phyloP scores from a whole-genome alignment of 225 moss, liverwort and hornwort species.

The Bryum argenteum region DNA sequence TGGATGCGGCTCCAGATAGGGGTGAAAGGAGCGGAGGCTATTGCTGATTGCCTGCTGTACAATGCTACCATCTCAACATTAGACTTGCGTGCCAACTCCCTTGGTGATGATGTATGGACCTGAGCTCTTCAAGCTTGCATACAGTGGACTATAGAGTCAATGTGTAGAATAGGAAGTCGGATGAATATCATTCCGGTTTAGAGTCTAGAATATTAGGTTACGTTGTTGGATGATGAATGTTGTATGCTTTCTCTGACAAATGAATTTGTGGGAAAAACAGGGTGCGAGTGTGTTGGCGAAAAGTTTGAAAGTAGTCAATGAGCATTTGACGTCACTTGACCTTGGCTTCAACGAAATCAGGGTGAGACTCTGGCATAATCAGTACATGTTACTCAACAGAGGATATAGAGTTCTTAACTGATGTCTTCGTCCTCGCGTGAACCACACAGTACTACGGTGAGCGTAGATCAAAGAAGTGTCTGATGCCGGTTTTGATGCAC shows the following conservation, averaged over 20 bases:
- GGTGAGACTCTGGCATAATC: conserved; percentile 40
- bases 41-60: conserved; percentile 88
- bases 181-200: not conserved
- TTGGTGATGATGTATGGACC: conserved; percentile 80
- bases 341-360: conserved; percentile 97
- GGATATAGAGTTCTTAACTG: conserved; percentile 16
- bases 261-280: conserved; percentile 39
- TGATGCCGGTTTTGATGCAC: conserved; percentile 18
- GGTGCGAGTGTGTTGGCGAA: conserved; percentile 87
- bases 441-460: not conserved
- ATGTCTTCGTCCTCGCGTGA: conserved; percentile 1
- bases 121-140: conserved; percentile 1
- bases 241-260: not conserved
- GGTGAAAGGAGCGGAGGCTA: conserved; percentile 88
- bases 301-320: conserved; percentile 97
- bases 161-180: not conserved
- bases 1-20: conserved; percentile 61
- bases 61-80: conserved; percentile 92
- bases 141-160: not conserved
- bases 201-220: no score
- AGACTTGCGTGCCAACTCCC: conserved; percentile 92
- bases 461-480: conserved; percentile 1
- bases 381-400: conserved; percentile 2
- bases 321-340: conserved; percentile 91
- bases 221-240: not conserved